A percentile compares a stretch with the other conserved stretches of the same genome.
phyloP scores from a whole-genome alignment of 495 filamentous ascomycete species.

The Podospora pseudocomata region DNA sequence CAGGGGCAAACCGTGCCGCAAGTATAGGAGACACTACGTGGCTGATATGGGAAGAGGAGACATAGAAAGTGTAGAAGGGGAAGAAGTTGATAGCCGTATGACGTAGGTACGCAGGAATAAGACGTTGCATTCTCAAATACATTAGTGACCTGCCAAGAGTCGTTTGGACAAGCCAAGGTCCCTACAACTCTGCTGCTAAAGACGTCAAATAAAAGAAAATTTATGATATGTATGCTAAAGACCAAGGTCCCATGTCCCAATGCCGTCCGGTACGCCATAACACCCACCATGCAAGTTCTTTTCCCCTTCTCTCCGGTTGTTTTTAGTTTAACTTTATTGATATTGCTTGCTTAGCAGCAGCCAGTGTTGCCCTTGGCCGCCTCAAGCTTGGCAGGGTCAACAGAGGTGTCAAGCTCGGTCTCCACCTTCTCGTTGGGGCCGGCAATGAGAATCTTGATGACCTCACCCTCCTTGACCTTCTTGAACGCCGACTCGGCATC shows the following conservation, averaged over 20 bases:
- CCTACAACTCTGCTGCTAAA: neutral
- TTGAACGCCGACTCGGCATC: constrained; percentile 75
- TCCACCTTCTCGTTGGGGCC: constrained; percentile 57
- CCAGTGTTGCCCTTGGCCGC: constrained; percentile 16
- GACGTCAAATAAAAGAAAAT: neutral
- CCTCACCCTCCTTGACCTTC: constrained; percentile 69
- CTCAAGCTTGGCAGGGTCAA: constrained; percentile 23
- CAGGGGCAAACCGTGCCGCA: no score
- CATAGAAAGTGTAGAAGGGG: no score
- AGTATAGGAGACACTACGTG: no score
- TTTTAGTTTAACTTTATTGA: neutral
- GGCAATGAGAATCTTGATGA: constrained; percentile 81
- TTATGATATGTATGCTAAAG: neutral
- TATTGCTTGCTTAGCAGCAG: constrained; percentile 24
- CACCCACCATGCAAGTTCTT: neutral
- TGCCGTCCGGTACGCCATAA: constrained; percentile 2
- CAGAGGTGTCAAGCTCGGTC: constrained; percentile 21
- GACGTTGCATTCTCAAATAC: no score
- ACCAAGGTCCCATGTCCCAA: constrained; percentile 5
- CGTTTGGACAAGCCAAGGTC: no score
- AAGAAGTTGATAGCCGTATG: no score
- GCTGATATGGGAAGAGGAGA: no score
- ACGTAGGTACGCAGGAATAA: no score
- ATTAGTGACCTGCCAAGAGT: no score
- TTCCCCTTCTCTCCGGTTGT: neutral